phyloP scores from a whole-genome alignment of 495 filamentous ascomycete species.

The Lepidopterella palustris region DNA sequence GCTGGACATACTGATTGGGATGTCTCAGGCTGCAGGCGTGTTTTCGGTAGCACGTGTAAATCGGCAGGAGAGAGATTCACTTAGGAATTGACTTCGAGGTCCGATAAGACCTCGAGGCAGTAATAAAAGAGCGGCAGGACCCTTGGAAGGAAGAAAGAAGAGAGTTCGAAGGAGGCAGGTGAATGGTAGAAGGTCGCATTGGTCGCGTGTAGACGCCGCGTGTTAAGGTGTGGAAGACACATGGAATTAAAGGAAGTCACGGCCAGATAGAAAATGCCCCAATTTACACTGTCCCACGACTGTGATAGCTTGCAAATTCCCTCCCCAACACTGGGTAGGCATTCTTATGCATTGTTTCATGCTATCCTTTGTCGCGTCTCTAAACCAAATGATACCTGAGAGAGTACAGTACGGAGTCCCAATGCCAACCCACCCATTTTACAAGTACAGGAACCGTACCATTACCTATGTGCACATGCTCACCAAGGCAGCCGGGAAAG shows the following conservation, averaged over 20 bases:
- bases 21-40: no score
- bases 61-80: no score
- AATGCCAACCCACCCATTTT: slow-evolving; percentile 4
- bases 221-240: neutral
- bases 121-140: no score
- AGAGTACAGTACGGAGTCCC: neutral
- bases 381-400: neutral
- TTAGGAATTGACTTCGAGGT: no score
- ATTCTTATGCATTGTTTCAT: neutral
- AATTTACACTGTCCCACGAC: no score
- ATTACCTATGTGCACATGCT: slow-evolving; percentile 4
- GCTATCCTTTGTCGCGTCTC: slow-evolving; percentile 3
- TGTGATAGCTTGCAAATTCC: no score
- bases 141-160: no score
- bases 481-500: neutral
- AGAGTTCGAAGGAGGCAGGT: no score
- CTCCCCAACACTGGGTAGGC: neutral
- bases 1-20: neutral
- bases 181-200: no score
- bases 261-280: no score
- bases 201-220: neutral
- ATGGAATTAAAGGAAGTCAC: neutral
- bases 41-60: no score
- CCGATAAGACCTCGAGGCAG: no score
- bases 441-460: slow-evolving; percentile 4